Conservation (phyloP, 1,284 basidiomycete genomes). For the Bjerkandera adusta region DNA sequence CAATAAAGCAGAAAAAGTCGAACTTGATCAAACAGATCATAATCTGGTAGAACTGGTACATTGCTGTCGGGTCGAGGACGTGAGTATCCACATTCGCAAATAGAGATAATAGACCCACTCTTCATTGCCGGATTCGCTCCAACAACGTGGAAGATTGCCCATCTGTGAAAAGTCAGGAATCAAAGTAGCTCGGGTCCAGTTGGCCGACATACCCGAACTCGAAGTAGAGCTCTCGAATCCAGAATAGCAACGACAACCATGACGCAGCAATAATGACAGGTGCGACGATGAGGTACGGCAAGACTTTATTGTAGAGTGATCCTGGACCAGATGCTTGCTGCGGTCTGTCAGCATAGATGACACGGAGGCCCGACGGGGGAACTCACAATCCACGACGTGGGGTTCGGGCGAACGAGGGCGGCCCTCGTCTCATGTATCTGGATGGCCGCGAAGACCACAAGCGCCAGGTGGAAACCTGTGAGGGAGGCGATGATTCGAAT, state of each 20-base stretch:
- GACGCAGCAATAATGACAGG: constrained; percentile 38
- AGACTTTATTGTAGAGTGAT: constrained; percentile 42
- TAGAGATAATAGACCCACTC: constrained; percentile 42
- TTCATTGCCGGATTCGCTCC: constrained; percentile 80
- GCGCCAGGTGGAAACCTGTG: constrained; percentile 69
- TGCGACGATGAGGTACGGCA: constrained; percentile 40
- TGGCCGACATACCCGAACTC: constrained; percentile 42
- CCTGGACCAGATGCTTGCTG: constrained; percentile 34
- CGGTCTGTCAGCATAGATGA: constrained; percentile 2
- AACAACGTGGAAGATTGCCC: constrained; percentile 85
- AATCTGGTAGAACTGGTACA: constrained; percentile 84
- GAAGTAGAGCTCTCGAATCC: constrained; percentile 38
- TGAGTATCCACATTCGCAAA: neutral
- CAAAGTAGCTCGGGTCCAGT: neutral
- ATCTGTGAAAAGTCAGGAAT: constrained; percentile 41
- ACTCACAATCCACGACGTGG: constrained; percentile 22
- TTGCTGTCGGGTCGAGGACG: constrained; percentile 41
- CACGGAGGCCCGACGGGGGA: constrained; percentile 16
- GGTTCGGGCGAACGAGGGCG: constrained; percentile 45
- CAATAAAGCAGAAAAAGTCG: constrained; percentile 82
- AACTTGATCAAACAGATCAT: constrained; percentile 85
- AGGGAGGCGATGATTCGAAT: no score
- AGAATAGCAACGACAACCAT: constrained; percentile 37
- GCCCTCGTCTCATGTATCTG: constrained; percentile 70
- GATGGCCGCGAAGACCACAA: constrained; percentile 69